These are phyloP conservation scores for Aspergillus conjunctus DNA, from an alignment of 495 filamentous ascomycete species.

Conservation along the genomic window DNA sequence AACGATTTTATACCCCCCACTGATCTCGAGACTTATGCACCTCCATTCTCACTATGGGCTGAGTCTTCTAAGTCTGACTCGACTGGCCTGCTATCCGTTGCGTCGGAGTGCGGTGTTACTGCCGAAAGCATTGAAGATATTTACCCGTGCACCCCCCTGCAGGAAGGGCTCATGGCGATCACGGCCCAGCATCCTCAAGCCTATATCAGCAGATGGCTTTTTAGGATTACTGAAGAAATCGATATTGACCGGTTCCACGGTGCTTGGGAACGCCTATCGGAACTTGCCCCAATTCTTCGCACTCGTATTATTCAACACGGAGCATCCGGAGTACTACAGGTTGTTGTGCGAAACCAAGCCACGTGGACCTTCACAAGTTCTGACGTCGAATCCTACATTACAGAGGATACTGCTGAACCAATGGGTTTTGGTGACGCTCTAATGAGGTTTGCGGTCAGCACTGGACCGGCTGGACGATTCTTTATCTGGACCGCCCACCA, in stretches of 20 bases:
- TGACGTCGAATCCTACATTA: conserved; percentile 20
- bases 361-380: conserved; percentile 31
- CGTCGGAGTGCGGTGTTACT: conserved; percentile 5
- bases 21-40: background rate
- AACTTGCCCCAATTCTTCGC: conserved; percentile 33
- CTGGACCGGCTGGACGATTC: conserved; percentile 13
- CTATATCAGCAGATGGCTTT: conserved; percentile 35
- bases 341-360: conserved; percentile 41
- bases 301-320: conserved; percentile 38
- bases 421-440: conserved; percentile 17
- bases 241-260: conserved; percentile 37
- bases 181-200: conserved; percentile 39
- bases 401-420: background rate
- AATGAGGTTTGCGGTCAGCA: conserved; percentile 43
- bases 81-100: conserved; percentile 16
- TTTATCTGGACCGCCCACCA: conserved; percentile 63
- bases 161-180: conserved; percentile 60
- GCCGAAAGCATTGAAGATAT: conserved; percentile 45
- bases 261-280: conserved; percentile 43
- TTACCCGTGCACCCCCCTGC: conserved; percentile 63
- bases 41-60: conserved; percentile 6
- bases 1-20: too few species aligned
- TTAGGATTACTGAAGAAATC: conserved; percentile 32
- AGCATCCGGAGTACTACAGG: conserved; percentile 38
- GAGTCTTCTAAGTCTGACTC: background rate